Evolutionary conservation across 2,329 filamentous ascomycete genomes (phyloP).

Genomic region (Ramularia endophylla): DNA sequence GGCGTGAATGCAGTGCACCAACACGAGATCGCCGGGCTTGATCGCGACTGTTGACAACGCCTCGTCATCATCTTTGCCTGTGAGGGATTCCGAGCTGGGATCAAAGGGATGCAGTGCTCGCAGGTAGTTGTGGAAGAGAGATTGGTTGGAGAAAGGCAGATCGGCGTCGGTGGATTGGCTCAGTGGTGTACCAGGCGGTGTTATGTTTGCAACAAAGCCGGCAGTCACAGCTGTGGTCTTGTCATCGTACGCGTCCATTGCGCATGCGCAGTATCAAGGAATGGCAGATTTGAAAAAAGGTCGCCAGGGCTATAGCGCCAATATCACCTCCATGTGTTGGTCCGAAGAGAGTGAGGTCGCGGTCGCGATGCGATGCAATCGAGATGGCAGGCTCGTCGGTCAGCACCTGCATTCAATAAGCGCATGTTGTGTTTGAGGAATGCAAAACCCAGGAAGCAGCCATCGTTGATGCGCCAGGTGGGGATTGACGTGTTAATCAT

Average conservation of each 20-base stretch:
- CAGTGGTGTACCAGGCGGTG: conserved; percentile 15
- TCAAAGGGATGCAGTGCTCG: conserved; percentile 92
- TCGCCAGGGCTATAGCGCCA: no score
- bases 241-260: neutral
- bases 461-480: no score
- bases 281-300: no score
- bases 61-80: conserved; percentile 64
- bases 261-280: no score
- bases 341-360: no score
- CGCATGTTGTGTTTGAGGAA: no score
- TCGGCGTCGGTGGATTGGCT: conserved; percentile 12
- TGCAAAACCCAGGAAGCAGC: no score
- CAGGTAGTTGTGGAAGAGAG: conserved; percentile 87
- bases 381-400: no score
- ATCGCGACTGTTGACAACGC: conserved; percentile 70
- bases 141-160: conserved; percentile 30
- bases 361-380: no score
- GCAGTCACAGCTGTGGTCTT: conserved; percentile 10
- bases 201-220: conserved; percentile 18
- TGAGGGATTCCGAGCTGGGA: conserved; percentile 57
- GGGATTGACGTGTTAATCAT: no score
- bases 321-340: no score
- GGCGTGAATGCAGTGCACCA: conserved; percentile 94
- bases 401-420: no score
- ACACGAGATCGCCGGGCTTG: conserved; percentile 82